A percentile compares a stretch with the other conserved stretches of the same genome.
phyloP scores from a whole-genome alignment of 2,329 filamentous ascomycete species.

The Cucurbitaria berberidis region DNA sequence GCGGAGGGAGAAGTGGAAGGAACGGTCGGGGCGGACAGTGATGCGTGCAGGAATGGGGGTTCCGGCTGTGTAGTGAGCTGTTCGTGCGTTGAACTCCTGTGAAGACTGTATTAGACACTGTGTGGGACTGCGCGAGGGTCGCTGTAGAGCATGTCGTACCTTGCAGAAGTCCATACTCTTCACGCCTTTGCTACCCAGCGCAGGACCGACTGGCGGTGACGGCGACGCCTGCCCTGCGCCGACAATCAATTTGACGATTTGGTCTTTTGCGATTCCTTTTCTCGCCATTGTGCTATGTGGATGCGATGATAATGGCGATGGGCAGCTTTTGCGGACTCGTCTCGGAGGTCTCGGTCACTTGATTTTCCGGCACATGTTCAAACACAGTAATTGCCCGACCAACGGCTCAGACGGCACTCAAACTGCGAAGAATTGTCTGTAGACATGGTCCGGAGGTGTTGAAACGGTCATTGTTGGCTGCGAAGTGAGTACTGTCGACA shows the following conservation, averaged over 20 bases:
- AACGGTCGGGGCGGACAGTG: conserved; percentile 88
- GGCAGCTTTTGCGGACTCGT: conserved; percentile 26
- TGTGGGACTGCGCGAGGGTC: neutral
- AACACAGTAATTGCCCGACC: neutral
- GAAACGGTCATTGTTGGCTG: neutral
- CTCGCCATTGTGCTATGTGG: conserved; percentile 40
- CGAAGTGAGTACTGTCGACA: neutral
- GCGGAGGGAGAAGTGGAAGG: conserved; percentile 90
- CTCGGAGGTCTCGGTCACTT: conserved; percentile 26
- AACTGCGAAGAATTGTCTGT: neutral
- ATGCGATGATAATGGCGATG: conserved; percentile 6
- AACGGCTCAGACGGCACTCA: neutral
- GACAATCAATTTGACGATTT: conserved; percentile 94
- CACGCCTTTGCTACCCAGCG: conserved; percentile 94
- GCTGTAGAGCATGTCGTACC: conserved; percentile 6
- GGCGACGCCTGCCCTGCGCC: conserved; percentile 94
- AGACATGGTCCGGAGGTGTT: neutral
- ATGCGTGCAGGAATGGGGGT: conserved; percentile 91
- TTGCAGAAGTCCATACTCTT: conserved; percentile 99
- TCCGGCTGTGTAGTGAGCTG: conserved; percentile 79
- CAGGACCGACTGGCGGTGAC: conserved; percentile 93
- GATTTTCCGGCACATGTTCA: conserved; percentile 13
- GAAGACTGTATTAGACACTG: neutral
- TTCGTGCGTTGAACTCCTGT: conserved; percentile 96
- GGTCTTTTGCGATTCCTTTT: conserved; percentile 46